Evolutionary conservation across 2,329 filamentous ascomycete species (phyloP), one percentile per base, ranked within the genome.

Genomic region (Sarocladium kiliense): DNA sequence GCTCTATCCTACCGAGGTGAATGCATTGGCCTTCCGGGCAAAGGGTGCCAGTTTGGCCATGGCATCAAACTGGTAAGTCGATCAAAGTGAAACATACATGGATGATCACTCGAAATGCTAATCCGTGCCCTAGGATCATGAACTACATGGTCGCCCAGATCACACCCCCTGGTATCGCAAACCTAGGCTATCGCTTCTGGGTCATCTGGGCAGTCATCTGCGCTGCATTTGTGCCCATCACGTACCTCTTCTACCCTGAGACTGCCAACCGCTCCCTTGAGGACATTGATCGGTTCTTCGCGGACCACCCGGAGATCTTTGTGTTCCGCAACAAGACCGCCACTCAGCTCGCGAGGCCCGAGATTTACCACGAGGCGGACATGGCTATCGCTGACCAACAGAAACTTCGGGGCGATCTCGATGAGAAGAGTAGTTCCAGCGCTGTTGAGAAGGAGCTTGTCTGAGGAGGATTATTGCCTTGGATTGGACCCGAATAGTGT

Each of bases 131-230:
- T 21, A 56, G 55, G 55, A 42, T 57, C 23, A 54, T 55, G 32
- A 51, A 51, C 44, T 57, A 54, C 26, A 51, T 57, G 25, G 53
- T 53, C 54, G 82, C 85, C 30, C 75, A 87, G 58, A 78, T 86
- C 34, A 87, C 83, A 0, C 85, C 84, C 0, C 77, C 84, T 0
- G 74, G 87, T 10, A 77, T 88, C 30, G 71, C 80, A 56, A 78
- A 80, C 56, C 84, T 77, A 14, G 73, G 73, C 11, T 82, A 74
- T 64, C 77, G 77, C 42, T 73, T 78, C 0, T 60, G 56, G 49
- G 55, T 59, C 21, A 75, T 79, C 3, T 79, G 78, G 37, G 63
- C 64, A 18, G 63, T 64, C 19, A 70, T 75, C 55, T 73, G 72
- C 63, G 69, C 70, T 54, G 59, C 67, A 1, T 74, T 75, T 18